A percentile compares a stretch with the other conserved stretches of the same genome.
These are phyloP conservation scores for Beauveria sp. DNA, from an alignment of 2,329 filamentous ascomycete species.

Conservation along the genomic window DNA sequence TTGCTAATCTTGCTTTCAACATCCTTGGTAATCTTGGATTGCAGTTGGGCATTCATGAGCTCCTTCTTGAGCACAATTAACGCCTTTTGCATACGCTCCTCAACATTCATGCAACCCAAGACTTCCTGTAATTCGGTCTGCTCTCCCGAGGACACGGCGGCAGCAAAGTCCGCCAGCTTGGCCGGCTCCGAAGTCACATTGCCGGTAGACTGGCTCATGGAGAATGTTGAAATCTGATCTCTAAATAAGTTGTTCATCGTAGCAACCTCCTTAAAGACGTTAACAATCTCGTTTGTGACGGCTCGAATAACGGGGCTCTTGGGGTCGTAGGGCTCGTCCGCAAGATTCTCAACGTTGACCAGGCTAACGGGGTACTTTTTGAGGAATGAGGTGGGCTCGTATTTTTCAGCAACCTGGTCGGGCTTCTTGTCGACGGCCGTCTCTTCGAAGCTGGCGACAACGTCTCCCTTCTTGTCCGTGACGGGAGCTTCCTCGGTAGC, in stretches of 20 bases:
- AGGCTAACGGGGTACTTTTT: conserved; percentile 87
- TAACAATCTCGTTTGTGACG: conserved; percentile 95
- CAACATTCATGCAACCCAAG: conserved; percentile 79
- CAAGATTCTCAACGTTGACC: conserved; percentile 89
- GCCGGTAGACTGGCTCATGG: conserved; percentile 87
- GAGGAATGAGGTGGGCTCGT: conserved; percentile 86
- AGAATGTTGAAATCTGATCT: conserved; percentile 95
- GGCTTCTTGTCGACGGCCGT: conserved; percentile 53
- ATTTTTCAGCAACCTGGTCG: conserved; percentile 46
- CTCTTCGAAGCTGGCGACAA: conserved; percentile 96
- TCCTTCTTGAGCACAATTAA: conserved; percentile 94
- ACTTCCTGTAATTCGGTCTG: conserved; percentile 89
- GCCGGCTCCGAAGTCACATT: conserved; percentile 93
- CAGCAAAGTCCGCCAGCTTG: conserved; percentile 94
- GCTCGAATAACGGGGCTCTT: conserved; percentile 85
- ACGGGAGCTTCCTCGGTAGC: conserved; percentile 39
- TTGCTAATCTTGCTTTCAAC: conserved; percentile 97
- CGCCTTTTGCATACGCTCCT: conserved; percentile 86
- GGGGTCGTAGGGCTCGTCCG: conserved; percentile 81
- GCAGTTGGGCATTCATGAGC: conserved; percentile 93
- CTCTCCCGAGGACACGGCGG: conserved; percentile 91
- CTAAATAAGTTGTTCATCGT: conserved; percentile 90
- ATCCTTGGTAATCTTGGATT: conserved; percentile 96
- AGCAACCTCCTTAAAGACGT: conserved; percentile 96
- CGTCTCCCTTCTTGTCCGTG: conserved; percentile 76